A percentile compares a stretch with the other conserved stretches of the same genome.
These are phyloP conservation scores for Kurtzmaniella quercitrusa DNA, from an alignment of 1,139 yeast genomes.

Conservation along the genomic window DNA sequence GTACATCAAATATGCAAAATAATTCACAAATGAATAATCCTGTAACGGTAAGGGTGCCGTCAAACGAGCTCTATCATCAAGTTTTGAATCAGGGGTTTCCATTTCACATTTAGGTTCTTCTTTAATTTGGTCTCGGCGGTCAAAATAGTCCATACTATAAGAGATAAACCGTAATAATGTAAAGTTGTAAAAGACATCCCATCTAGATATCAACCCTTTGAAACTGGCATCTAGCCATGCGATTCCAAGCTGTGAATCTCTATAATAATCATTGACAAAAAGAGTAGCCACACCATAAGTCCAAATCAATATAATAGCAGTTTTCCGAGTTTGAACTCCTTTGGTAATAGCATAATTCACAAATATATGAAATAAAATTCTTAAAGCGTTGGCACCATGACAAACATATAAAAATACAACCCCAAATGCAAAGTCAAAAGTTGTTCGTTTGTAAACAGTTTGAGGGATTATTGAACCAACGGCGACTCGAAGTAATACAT, in stretches of 20 bases:
- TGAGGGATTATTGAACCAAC: constrained; percentile 13
- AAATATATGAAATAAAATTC: constrained; percentile 54
- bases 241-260: constrained; percentile 52
- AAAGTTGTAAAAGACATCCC: constrained; percentile 96
- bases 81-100: constrained; percentile 8
- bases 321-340: constrained; percentile 23
- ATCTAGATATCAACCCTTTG: constrained; percentile 75
- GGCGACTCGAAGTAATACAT: constrained; percentile 45
- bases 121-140: constrained; percentile 25
- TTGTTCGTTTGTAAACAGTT: constrained; percentile 28
- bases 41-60: constrained; percentile 55
- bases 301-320: constrained; percentile 56
- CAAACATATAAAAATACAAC: constrained; percentile 63
- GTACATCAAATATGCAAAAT: constrained; percentile 73
- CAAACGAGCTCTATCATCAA: constrained; percentile 66
- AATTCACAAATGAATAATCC: constrained; percentile 62
- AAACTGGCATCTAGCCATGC: constrained; percentile 52
- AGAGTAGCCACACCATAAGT: constrained; percentile 69
- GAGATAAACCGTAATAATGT: constrained; percentile 81
- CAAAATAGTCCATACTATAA: constrained; percentile 72
- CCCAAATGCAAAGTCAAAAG: constrained; percentile 74
- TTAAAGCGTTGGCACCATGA: constrained; percentile 73
- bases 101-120: constrained; percentile 12
- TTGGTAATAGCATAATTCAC: constrained; percentile 56
- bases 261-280: constrained; percentile 69